Conservation (phyloP, 2,329 filamentous ascomycete species). For the Fusarium sp. region DNA sequence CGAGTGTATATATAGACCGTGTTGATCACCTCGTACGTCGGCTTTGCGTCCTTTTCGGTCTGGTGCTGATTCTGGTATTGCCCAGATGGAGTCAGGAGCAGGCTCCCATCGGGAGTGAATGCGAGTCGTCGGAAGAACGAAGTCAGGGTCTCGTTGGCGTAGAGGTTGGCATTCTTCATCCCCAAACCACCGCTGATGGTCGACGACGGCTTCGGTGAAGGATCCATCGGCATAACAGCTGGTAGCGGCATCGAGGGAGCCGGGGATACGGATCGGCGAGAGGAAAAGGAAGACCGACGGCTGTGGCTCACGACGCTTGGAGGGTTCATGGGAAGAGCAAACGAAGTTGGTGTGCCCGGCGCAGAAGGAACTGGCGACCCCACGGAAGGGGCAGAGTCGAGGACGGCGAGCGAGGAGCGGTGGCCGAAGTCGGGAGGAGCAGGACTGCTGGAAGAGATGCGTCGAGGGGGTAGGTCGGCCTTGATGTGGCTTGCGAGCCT, state of each 20-base stretch:
- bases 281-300: constrained; percentile 92
- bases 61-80: constrained; percentile 89
- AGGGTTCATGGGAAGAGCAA: constrained; percentile 92
- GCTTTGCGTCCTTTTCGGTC: constrained; percentile 73
- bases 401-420: constrained; percentile 70
- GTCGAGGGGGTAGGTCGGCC: constrained; percentile 91
- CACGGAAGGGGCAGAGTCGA: constrained; percentile 64
- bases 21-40: constrained; percentile 88
- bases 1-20: constrained; percentile 98
- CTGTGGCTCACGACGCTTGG: constrained; percentile 90
- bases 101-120: constrained; percentile 93
- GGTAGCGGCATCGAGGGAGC: constrained; percentile 93
- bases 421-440: constrained; percentile 85
- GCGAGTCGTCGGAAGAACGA: constrained; percentile 96
- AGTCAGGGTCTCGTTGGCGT: constrained; percentile 95
- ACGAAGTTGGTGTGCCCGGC: constrained; percentile 92
- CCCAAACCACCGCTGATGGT: constrained; percentile 66
- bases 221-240: constrained; percentile 92
- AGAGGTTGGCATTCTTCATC: constrained; percentile 87
- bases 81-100: constrained; percentile 93
- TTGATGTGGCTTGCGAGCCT: constrained; percentile 82
- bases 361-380: constrained; percentile 91
- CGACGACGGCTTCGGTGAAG: constrained; percentile 80
- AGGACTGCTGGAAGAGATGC: constrained; percentile 91
- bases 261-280: constrained; percentile 88